Evolutionary conservation across 306 rosid genomes (phyloP).

Genomic region (Acacia confusa): DNA sequence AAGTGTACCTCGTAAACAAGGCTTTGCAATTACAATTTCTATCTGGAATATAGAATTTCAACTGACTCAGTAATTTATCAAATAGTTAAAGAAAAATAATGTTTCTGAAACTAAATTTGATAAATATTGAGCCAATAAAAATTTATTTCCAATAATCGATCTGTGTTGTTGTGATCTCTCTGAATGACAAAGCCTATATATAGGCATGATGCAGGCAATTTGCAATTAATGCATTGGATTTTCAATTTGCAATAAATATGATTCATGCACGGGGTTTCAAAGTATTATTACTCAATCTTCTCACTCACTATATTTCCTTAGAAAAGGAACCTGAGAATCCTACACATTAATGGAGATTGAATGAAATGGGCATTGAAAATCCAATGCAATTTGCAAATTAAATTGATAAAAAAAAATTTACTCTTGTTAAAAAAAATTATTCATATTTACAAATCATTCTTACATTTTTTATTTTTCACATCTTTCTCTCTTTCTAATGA

Average conservation of each 20-base stretch:
- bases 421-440: no score
- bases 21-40: neutral
- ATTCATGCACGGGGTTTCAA: no score
- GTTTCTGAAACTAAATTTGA: neutral
- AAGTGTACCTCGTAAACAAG: neutral
- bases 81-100: neutral
- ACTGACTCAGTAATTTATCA: conserved; percentile 1
- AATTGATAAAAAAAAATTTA: no score
- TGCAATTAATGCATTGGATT: neutral
- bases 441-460: no score
- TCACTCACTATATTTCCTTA: no score
- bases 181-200: neutral
- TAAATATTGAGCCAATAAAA: neutral
- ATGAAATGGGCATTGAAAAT: neutral
- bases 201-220: neutral
- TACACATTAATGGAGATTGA: neutral
- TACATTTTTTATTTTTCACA: no score
- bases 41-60: neutral
- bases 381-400: neutral
- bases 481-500: no score
- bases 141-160: neutral
- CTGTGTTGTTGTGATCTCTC: neutral
- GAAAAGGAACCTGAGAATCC: no score
- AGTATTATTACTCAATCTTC: no score
- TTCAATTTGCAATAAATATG: neutral